Base-by-base conservation (phyloP, 2,329 filamentous ascomycete species). In the Apiospora sp. region DNA sequence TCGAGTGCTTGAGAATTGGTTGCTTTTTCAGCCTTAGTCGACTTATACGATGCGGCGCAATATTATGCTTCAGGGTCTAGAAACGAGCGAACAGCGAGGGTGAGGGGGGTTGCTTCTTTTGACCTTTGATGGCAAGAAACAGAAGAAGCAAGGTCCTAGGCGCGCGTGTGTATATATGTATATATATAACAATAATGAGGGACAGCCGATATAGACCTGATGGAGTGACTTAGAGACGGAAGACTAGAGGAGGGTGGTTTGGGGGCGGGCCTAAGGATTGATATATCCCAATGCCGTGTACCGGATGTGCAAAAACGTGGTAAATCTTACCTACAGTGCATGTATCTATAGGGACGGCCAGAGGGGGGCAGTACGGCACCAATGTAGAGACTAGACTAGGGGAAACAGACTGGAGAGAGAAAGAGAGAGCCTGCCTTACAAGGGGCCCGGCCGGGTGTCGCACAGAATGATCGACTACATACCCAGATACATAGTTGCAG, bases 241-340 rank as follows among this genome's bases (percentile, higher is more conserved):
- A 72, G 77, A 74, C 75, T 77, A 44, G 75, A 74, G 73, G 75
- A 58, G 37, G 37, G 24, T 54, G 34, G 71, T 73, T 75, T 77
- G 74, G 77, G 77, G 77, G 75, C 58, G 58, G 58, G 73, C 72
- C 73, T 72, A 68, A 74, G 73, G 71, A 75, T 75, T 75, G 72
- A 77, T 79, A 78, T 77, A 78, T 61, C 46, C 58, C 68, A 71
- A 70, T 70, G 70, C 67, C 67, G 71, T 41, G 58, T 71, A 64
- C 58, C 58, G 58, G 58, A 41, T 64, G 58, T 64, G 34, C 58
- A 64, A 64, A 64, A 64, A 64, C 58, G 58, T 64, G 58, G 58
- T 64, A 10, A 64, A 64, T 41, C 54, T 61, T 51, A 30, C 27
- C 37, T 10, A 41, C 48, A 61, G 67, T 49, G 48, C 34, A 67